Percentiles rank a stretch among this genome's conserved stretches.
Evolutionary conservation across 345 rosid species (phyloP).

Genomic region (Populus ilicifolia): DNA sequence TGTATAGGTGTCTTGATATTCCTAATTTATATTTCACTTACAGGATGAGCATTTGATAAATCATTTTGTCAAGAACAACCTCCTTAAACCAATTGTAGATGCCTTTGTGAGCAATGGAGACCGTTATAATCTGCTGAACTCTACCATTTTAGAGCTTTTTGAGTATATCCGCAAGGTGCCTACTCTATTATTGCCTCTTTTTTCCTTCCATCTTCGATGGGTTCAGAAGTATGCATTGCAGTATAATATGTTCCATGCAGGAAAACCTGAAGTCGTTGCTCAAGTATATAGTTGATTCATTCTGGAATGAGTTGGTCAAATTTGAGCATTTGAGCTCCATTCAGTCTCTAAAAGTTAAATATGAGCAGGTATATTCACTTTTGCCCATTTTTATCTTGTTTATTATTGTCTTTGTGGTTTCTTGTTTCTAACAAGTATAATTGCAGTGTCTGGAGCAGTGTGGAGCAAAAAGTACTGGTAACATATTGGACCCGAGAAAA

Average conservation of each 20-base stretch:
- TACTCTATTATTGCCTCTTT: not conserved
- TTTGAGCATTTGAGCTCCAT: constrained; percentile 58
- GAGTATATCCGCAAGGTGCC: constrained; percentile 88
- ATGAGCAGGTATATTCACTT: constrained; percentile 56
- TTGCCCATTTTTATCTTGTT: constrained; percentile 7
- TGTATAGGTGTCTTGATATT: not conserved
- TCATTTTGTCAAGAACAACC: constrained; percentile 78
- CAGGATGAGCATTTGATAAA: constrained; percentile 86
- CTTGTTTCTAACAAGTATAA: constrained; percentile 19
- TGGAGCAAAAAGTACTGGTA: constrained; percentile 49
- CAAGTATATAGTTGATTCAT: constrained; percentile 70
- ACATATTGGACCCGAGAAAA: constrained; percentile 55
- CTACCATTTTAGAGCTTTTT: constrained; percentile 85
- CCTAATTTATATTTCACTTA: constrained; percentile 13
- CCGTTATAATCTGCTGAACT: constrained; percentile 88
- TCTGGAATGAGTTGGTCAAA: constrained; percentile 68
- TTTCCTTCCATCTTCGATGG: constrained; percentile 15
- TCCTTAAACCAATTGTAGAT: constrained; percentile 79
- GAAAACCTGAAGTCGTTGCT: constrained; percentile 75
- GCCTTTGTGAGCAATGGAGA: constrained; percentile 83
- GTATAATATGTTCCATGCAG: constrained; percentile 40
- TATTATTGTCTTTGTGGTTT: not conserved
- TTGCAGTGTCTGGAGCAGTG: constrained; percentile 76
- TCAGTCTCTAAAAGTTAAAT: constrained; percentile 63
- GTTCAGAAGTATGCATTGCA: constrained; percentile 12